Conservation (phyloP, 192 early-diverging fungal genomes). For the Umbelopsis vinacea region DNA sequence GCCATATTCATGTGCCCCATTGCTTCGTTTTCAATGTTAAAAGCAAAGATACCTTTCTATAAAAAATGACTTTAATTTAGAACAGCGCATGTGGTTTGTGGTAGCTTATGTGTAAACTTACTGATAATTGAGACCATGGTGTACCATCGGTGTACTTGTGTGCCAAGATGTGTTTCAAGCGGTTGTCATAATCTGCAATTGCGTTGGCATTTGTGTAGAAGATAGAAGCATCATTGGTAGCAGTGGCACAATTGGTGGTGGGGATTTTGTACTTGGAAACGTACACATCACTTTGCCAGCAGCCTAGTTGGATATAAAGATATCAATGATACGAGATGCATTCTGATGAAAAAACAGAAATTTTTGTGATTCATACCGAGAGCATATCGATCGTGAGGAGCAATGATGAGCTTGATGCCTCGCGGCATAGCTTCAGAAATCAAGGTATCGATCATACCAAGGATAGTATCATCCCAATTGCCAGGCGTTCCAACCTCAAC, state of each 20-base stretch:
- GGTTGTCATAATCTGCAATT: constrained; percentile 7
- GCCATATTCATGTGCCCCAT: constrained; percentile 14
- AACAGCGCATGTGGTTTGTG: no score
- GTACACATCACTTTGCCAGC: constrained; percentile 16
- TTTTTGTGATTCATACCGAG: not conserved
- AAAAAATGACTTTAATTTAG: not conserved
- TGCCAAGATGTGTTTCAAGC: not conserved
- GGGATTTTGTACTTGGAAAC: constrained; percentile 10
- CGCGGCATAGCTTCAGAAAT: constrained; percentile 19
- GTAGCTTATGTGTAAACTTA: not conserved
- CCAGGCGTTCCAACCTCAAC: constrained; percentile 7
- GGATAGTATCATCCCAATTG: constrained; percentile 8
- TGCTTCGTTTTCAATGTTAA: constrained; percentile 17
- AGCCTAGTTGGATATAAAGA: not conserved
- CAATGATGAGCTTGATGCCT: constrained; percentile 16
- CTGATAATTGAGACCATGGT: constrained; percentile 4
- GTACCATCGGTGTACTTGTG: constrained; percentile 6
- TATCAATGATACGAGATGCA: not conserved
- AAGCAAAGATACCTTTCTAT: constrained; percentile 12
- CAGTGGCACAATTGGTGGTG: not conserved
- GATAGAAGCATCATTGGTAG: constrained; percentile 7
- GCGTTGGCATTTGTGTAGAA: not conserved
- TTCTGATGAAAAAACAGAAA: no score
- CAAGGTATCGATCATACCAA: not conserved
- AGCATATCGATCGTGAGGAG: constrained; percentile 18